Evolutionary conservation across 805 yeast species (phyloP).

Genomic region (Wickerhamomyces queroliae): DNA sequence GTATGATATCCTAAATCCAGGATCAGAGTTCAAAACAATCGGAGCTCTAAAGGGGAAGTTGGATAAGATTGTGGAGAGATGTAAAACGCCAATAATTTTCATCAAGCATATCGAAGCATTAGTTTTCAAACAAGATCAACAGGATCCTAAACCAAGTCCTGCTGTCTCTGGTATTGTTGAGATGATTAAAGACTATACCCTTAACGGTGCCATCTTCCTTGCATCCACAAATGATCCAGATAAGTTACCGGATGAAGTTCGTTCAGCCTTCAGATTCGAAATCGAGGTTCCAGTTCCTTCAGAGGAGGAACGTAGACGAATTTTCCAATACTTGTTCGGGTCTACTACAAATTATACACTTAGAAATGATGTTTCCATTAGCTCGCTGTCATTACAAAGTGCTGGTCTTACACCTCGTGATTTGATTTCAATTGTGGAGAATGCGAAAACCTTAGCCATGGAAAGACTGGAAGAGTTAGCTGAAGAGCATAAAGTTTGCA

Average conservation of each 20-base stretch:
- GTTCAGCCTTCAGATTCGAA: constrained; percentile 73
- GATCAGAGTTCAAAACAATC: constrained; percentile 71
- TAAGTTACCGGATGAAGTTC: constrained; percentile 54
- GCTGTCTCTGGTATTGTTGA: constrained; percentile 47
- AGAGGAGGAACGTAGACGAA: constrained; percentile 63
- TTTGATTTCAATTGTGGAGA: constrained; percentile 60
- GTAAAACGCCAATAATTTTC: constrained; percentile 45
- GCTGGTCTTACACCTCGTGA: constrained; percentile 92
- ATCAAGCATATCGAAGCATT: constrained; percentile 72
- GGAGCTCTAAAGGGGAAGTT: constrained; percentile 74
- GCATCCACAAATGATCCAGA: constrained; percentile 71
- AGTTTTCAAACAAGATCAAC: constrained; percentile 61
- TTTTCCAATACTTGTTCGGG: constrained; percentile 49
- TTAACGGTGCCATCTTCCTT: constrained; percentile 42
- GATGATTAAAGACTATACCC: constrained; percentile 48
- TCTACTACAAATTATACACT: constrained; percentile 19
- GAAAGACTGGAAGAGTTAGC: constrained; percentile 36
- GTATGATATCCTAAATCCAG: constrained; percentile 56
- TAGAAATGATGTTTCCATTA: constrained; percentile 47
- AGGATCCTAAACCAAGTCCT: constrained; percentile 31
- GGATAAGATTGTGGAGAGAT: constrained; percentile 50
- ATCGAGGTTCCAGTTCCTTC: constrained; percentile 70
- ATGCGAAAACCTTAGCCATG: constrained; percentile 54
- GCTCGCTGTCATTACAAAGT: constrained; percentile 69
- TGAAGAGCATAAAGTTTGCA: constrained; percentile 7